Conservation (phyloP, 306 rosid genomes). For the Datisca glomerata region DNA sequence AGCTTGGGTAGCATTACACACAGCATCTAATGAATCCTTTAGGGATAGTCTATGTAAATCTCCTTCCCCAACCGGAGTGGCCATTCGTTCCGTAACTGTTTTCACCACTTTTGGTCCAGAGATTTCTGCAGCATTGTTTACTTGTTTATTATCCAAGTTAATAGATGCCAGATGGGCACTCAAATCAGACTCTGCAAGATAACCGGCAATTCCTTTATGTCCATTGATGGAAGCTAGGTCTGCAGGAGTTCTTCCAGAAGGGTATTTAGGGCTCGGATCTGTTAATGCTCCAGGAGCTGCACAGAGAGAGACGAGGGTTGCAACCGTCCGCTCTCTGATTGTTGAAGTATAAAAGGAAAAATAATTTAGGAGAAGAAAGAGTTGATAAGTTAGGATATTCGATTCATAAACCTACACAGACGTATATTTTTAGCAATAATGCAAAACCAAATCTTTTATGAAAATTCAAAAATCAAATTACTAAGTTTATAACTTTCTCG, state of each 20-base stretch:
- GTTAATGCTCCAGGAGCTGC: constrained; percentile 69
- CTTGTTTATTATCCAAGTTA: constrained; percentile 34
- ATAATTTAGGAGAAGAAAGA: neutral
- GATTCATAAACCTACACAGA: no score
- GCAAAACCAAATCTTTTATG: no score
- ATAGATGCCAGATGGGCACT: constrained; percentile 46
- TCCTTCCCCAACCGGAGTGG: constrained; percentile 19
- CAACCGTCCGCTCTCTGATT: constrained; percentile 83
- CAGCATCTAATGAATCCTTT: constrained; percentile 79
- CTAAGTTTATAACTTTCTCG: no score
- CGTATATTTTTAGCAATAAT: no score
- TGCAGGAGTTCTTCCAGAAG: constrained; percentile 66
- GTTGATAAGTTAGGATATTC: no score
- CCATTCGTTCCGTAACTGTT: constrained; percentile 23
- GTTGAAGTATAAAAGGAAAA: constrained; percentile 8
- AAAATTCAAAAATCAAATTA: no score
- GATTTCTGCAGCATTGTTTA: constrained; percentile 23
- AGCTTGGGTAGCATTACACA: constrained; percentile 72
- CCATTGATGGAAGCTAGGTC: constrained; percentile 73
- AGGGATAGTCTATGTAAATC: constrained; percentile 34
- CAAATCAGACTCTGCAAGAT: constrained; percentile 61
- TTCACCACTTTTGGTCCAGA: constrained; percentile 32
- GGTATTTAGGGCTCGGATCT: constrained; percentile 58
- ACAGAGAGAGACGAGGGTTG: constrained; percentile 56
- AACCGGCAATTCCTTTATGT: constrained; percentile 90